These are phyloP conservation scores for Colletotrichum sojae DNA, from an alignment of 2,329 filamentous ascomycete species.

Conservation along the genomic window DNA sequence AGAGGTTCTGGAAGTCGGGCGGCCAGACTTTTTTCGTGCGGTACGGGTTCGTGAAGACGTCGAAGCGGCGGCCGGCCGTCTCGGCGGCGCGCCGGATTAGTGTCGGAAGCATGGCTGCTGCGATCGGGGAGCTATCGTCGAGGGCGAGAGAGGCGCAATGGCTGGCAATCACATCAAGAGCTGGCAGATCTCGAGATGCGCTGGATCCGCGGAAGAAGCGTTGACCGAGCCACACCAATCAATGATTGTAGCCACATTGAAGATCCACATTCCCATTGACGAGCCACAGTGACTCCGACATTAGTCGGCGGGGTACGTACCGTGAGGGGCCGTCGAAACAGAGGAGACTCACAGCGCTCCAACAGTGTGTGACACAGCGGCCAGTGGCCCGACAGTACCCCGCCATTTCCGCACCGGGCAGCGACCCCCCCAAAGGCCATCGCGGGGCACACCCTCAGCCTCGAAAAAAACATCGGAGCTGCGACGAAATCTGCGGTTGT, in stretches of 20 bases:
- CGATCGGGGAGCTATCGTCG: not conserved
- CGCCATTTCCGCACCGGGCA: slow-evolving; percentile 38
- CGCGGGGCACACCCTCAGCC: slow-evolving; percentile 42
- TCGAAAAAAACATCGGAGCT: slow-evolving; percentile 41
- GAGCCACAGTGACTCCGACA: not conserved
- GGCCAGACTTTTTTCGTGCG: slow-evolving; percentile 82
- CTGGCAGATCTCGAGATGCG: not conserved
- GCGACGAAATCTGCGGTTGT: slow-evolving; percentile 39
- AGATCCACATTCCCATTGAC: not conserved
- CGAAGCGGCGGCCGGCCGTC: slow-evolving; percentile 43
- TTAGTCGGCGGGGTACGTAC: slow-evolving; percentile 15
- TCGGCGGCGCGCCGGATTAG: slow-evolving; percentile 47
- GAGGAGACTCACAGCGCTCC: slow-evolving; percentile 10
- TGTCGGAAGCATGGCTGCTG: slow-evolving; percentile 52
- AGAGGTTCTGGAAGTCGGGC: slow-evolving; percentile 80
- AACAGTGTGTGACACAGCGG: slow-evolving; percentile 21
- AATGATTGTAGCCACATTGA: not conserved
- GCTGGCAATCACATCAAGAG: not conserved
- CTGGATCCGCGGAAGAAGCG: not conserved
- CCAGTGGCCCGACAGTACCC: slow-evolving; percentile 38
- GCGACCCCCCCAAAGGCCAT: slow-evolving; percentile 26
- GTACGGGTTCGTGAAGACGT: slow-evolving; percentile 69
- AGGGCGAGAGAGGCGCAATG: not conserved
- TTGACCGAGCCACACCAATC: not conserved
- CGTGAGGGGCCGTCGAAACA: not conserved